Evolutionary conservation across 1,284 basidiomycete species (phyloP), one percentile per base, ranked within the genome.

Genomic region (Puccinia brachypodii): DNA sequence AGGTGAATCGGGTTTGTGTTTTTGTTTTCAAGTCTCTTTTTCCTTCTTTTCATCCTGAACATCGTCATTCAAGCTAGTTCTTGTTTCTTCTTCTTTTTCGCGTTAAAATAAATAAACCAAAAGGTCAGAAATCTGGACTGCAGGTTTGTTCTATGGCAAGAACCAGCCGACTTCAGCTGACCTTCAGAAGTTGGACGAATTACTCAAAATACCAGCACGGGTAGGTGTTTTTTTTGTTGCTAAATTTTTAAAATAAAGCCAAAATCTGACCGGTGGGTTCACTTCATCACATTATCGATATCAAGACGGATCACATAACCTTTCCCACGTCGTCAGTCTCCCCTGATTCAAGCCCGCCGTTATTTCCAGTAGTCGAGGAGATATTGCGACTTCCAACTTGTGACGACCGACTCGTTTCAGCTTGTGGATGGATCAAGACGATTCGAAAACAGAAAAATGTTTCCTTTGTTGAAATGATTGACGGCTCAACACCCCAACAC

Each of bases 341-440:
- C 16, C 50, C 19, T 58, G 53, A 38, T 60, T 38, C 73, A 40
- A 60, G 53, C 19, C 50, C 33, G 1, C 89, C 92, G 22, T 69
- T 78, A 38, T 64, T 64, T 25, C 62, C 36, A 14, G 76, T 68
- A 42, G 53, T 78, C 36, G 44, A 50, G 19, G 50, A 78, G 40
- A 78, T 78, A 11, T 40, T 78, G n/a, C 64, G n/a, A 66, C 14
- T 68, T 64, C 47, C 62, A 69, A 38, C 44, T 9, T 42, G 25
- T 62, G 16, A 33, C 4, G 38, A 58, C n/a, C 28, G n/a, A n/a
- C n/a, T 58, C 0, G 42, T 79, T 31, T 56, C 68, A 58, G 68
- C 50, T n/a, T 50, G 42, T 42, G 77, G 77, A 42, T 79, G 77
- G 77, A 62, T 79, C 31, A 79, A 62, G 64, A 60, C 66, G 22